Evolutionary conservation across 1,139 yeast genomes (phyloP), one percentile per base, ranked within the genome.

Genomic region (Eremothecium sinecaudum): DNA sequence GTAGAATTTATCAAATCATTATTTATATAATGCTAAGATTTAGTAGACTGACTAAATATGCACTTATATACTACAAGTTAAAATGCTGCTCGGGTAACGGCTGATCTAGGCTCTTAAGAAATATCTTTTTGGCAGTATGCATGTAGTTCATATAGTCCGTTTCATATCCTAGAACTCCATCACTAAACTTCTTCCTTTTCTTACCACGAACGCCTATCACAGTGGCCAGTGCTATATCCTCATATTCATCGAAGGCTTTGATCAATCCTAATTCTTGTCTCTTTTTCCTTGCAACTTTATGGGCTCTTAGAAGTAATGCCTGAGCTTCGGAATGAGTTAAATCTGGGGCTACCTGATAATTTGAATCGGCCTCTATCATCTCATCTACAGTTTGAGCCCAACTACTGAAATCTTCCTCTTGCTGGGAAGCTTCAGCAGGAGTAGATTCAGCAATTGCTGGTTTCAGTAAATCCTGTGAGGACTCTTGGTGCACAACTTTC

Each of bases 151-250:
- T 30, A 39, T 43, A 53, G 35, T 52, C 58, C 4, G 61, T 56
- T 38, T 57, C 60, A 36, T 51, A 54, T 2, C 59, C 60, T 12
- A 55, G 36, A 14, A 51, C 42, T 6, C 46, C 46, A 32, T 56
- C 60, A 19, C 42, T 47, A 37, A 45, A 55, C 42, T 48, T 54
- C 45, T 48, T 53, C 27, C 59, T 46, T 35, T 54, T 57, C 39
- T 56, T 55, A 28, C 60, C 60, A 30, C 61, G 51, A 18, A 56
- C 50, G 11, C 61, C 61, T 11, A 55, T 46, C 5, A 53, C 50
- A 4, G 56, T 50, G 2, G 59, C 60, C 47, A 56, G 45, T 4
- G 59, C 47, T 13, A 53, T 51, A 32, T 56, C 59, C 30, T 56
- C 60, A 30, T 40, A 54, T 29, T 53, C 57, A 36, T 49, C 47